Base-by-base conservation (phyloP, 2,329 filamentous ascomycete genomes). In the Phialocephala sp. region DNA sequence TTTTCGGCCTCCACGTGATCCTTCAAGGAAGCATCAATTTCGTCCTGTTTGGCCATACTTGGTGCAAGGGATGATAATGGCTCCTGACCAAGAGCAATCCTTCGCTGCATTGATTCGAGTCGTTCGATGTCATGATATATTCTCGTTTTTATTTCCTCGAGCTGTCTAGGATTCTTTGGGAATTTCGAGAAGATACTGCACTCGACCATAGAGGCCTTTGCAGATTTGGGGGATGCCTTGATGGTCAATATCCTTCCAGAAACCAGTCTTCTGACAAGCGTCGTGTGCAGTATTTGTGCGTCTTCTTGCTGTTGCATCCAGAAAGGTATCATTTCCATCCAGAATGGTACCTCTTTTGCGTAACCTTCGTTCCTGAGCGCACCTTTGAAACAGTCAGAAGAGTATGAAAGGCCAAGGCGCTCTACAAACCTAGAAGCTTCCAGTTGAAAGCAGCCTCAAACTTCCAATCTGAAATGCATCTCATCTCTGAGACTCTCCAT, bases 361-460 rank as follows among this genome's bases (percentile, higher is more conserved):
- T 27, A 15, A 32, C 24, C 15, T 24, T 52, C 43, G 20, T 11
- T 22, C 22, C 27, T 36, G 15, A 57, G 18, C 2, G 54, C 14
- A 58, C 41, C 54, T 62, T 15, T 11, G 27, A n/a, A n/a, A 20
- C 9, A 15, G 47, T 61, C 47, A 61, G 59, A 18, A 60, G 8
- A 4, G 14, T 22, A 12, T 20, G 20, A n/a, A 15, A 43, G 27
- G 2, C 27, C 6, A 14, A 24, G 12, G 5, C 32, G 9, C 41
- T 24, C 15, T 12, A 66, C 66, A 22, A 62, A 74, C 72, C 73
- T 59, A 68, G 60, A 32, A 74, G 67, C 35, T 74, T 74, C 73
- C 73, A 75, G 50, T 75, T 75, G 56, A 72, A 72, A 8, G 47
- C 52, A 8, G 64, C 68, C 22, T 74, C 68, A 5, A 72, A 18